Conservation (phyloP, 768 basidiomycete genomes). For the Rhizopogon sp. region DNA sequence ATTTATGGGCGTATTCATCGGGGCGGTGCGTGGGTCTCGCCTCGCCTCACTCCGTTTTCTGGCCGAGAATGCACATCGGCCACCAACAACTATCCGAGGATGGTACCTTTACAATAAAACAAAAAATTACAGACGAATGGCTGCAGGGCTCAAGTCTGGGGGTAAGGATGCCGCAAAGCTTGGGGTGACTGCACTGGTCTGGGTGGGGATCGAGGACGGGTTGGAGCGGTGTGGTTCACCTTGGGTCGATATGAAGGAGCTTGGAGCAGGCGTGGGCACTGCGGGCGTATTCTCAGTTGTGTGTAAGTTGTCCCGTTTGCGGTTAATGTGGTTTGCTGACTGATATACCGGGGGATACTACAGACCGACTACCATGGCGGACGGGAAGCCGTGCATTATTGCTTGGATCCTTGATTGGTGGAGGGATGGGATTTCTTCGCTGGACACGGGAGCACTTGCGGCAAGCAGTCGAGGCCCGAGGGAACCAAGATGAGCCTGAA, state of each 20-base stretch:
- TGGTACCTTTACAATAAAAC: slow-evolving; percentile 98
- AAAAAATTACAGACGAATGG: slow-evolving; percentile 84
- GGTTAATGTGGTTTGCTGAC: background rate
- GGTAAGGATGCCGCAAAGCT: slow-evolving; percentile 52
- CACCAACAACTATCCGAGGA: slow-evolving; percentile 79
- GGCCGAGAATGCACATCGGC: slow-evolving; percentile 89
- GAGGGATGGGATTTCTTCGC: slow-evolving; percentile 42
- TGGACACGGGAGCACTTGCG: slow-evolving; percentile 30
- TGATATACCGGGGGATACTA: slow-evolving; percentile 1
- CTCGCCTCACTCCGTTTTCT: slow-evolving; percentile 73
- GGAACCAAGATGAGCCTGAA: slow-evolving; percentile 1
- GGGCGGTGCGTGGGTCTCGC: slow-evolving; percentile 69
- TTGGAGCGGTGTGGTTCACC: slow-evolving; percentile 30
- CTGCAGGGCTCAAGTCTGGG: slow-evolving; percentile 66
- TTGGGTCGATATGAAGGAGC: slow-evolving; percentile 39
- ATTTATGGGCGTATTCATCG: slow-evolving; percentile 59
- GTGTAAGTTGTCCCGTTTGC: slow-evolving; percentile 33
- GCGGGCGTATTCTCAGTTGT: slow-evolving; percentile 53
- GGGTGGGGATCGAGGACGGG: slow-evolving; percentile 47
- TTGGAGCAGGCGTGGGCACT: slow-evolving; percentile 64
- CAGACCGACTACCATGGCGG: slow-evolving; percentile 58
- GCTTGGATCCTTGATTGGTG: slow-evolving; percentile 58
- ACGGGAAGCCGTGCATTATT: slow-evolving; percentile 40
- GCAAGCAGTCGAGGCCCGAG: slow-evolving; percentile 12
- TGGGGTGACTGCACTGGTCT: slow-evolving; percentile 38